These are phyloP conservation scores for Rhynchospora pubera DNA, from an alignment of 176 grass and related monocot species.

Conservation along the genomic window DNA sequence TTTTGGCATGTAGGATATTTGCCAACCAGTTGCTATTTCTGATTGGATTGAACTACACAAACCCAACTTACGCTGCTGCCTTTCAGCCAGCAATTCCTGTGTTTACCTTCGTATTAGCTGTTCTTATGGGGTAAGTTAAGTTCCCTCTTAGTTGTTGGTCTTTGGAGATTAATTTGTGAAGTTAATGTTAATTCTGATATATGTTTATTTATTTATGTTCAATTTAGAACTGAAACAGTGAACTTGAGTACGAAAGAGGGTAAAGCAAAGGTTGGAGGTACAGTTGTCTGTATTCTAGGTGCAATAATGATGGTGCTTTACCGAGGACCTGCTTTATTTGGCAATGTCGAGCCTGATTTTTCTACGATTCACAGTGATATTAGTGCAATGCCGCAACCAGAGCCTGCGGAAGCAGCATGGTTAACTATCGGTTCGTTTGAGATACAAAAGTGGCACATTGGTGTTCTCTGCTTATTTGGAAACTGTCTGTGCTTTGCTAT, in stretches of 20 bases:
- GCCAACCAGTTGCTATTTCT: conserved; percentile 90
- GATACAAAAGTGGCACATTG: conserved; percentile 71
- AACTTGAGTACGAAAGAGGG: conserved; percentile 52
- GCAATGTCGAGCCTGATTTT: conserved; percentile 31
- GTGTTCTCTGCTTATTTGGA: conserved; percentile 79
- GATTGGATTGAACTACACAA: conserved; percentile 83
- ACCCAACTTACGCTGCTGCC: conserved; percentile 76
- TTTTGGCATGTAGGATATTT: conserved; percentile 45
- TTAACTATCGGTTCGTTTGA: conserved; percentile 20
- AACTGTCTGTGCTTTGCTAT: conserved; percentile 83
- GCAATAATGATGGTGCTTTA: conserved; percentile 84
- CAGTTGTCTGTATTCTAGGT: conserved; percentile 64
- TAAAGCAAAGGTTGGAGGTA: conserved; percentile 56
- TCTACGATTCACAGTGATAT: conserved; percentile 33
- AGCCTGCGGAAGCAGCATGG: conserved; percentile 34
- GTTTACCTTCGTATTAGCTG: conserved; percentile 82
- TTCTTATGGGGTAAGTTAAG: conserved; percentile 49
- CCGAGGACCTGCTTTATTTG: conserved; percentile 60
- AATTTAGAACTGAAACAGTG: conserved; percentile 65
- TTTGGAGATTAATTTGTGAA: not conserved
- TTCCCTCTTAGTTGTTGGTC: not conserved
- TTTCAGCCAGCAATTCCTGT: conserved; percentile 81
- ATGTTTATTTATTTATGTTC: not conserved
- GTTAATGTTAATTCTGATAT: not conserved
- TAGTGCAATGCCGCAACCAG: conserved; percentile 51